Conservation (phyloP, 2,329 filamentous ascomycete genomes). For the Penicillium sclerotigenum region DNA sequence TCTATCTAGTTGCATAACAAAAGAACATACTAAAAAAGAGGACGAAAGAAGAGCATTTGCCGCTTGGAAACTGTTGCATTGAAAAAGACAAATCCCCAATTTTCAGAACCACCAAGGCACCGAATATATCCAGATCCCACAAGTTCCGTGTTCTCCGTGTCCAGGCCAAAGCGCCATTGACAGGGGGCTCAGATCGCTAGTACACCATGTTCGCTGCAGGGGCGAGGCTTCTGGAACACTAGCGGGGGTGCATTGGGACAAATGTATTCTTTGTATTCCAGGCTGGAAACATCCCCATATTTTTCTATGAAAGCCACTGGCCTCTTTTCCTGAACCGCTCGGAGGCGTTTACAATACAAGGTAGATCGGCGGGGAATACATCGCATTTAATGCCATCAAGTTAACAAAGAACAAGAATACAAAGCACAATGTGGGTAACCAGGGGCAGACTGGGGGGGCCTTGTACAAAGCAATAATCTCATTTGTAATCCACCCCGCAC, state of each 20-base stretch:
- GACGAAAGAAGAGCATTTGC: not conserved
- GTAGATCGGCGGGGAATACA: not conserved
- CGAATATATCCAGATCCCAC: not conserved
- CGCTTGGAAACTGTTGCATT: not conserved
- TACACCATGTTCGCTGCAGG: not conserved
- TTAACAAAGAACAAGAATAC: not conserved
- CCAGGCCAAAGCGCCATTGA: not conserved
- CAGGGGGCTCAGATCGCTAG: not conserved
- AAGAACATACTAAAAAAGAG: not conserved
- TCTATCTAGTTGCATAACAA: not conserved
- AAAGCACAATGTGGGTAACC: not conserved
- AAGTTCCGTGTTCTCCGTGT: not conserved
- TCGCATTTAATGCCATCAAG: not conserved
- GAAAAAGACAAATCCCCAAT: not conserved
- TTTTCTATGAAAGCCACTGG: not conserved
- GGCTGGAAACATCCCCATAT: not conserved
- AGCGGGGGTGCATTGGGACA: not conserved
- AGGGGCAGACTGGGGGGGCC: not conserved
- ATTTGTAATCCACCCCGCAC: conserved; percentile 2
- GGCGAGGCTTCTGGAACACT: conserved; percentile 7
- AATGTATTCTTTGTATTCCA: not conserved
- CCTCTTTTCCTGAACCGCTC: not conserved
- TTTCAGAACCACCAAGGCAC: not conserved
- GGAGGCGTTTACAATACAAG: not conserved
- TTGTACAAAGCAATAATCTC: not conserved